Percentiles rank a stretch among this genome's conserved stretches.
Conservation (phyloP, 306 rosid species). For the Comarum palustre region DNA sequence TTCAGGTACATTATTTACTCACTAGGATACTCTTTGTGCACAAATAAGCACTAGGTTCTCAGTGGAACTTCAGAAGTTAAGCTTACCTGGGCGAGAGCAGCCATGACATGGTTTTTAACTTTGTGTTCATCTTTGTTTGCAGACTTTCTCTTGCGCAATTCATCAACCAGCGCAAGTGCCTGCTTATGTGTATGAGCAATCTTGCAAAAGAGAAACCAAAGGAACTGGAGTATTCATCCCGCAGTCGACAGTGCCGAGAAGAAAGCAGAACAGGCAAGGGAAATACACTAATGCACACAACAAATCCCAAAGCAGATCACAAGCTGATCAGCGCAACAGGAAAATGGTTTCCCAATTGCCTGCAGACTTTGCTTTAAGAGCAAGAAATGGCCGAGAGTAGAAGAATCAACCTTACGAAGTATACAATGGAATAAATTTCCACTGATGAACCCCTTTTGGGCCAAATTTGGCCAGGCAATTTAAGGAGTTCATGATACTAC, state of each 20-base stretch:
- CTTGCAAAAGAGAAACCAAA: conserved; percentile 57
- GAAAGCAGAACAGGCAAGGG: conserved; percentile 49
- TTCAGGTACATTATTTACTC: conserved; percentile 39
- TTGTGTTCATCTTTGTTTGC: conserved; percentile 18
- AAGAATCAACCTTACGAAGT: neutral
- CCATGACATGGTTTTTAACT: neutral
- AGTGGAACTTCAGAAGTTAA: neutral
- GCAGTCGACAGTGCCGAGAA: conserved; percentile 53
- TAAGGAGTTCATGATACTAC: conserved; percentile 24
- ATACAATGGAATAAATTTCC: conserved; percentile 26
- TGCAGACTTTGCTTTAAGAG: conserved; percentile 31
- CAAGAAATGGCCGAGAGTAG: conserved; percentile 41
- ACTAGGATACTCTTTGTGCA: neutral
- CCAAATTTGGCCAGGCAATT: conserved; percentile 28
- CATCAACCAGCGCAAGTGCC: conserved; percentile 39
- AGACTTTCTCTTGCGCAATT: conserved; percentile 48
- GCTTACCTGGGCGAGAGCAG: neutral
- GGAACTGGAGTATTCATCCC: conserved; percentile 92
- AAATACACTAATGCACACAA: conserved; percentile 37
- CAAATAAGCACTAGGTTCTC: neutral
- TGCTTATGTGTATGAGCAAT: conserved; percentile 31
- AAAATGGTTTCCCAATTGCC: conserved; percentile 44
- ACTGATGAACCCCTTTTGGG: conserved; percentile 24
- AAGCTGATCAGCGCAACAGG: conserved; percentile 39
- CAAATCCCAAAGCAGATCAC: conserved; percentile 38